Evolutionary conservation across 2,329 filamentous ascomycete species (phyloP), one percentile per base, ranked within the genome.

Genomic region (Monosporascus sp.): DNA sequence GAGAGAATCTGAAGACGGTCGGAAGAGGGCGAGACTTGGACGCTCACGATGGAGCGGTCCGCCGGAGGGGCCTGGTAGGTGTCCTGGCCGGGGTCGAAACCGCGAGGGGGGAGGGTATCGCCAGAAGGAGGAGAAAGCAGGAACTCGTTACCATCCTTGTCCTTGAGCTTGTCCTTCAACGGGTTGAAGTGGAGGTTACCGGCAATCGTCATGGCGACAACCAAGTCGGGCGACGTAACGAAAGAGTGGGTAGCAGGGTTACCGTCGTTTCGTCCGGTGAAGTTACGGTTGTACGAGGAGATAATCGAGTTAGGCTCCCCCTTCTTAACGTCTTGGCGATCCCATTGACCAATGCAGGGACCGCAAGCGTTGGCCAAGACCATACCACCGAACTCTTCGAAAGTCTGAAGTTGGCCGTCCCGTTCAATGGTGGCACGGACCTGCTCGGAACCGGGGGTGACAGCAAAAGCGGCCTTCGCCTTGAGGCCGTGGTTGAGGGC

Each of bases 211-310:
- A 96, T 77, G 62, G 91, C 91, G 51, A 95, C 90, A 44, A 95
- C 91, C 57, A 96, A 79, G 71, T 96, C 91, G 53, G 91, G 91
- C 7, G 91, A 96, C 60, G 91, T 87, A 62, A 96, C 91, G 73
- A 96, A 96, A 54, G 90, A 90, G 80, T 96, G 91, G 50, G 91
- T 96, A 52, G 91, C 91, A 41, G 91, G 91, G 82, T 96, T 97
- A 63, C 90, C 91, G 65, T 96, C 92, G 74, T 97, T 97, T 71
- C 94, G 91, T 62, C 93, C 93, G 57, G 93, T 97, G 81, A 99
- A 97, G 86, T 99, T 97, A 76, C 94, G 91, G 88, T 99, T 99
- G 87, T 97, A 99, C 27, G 94, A 97, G 47, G 92, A 97, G 71
- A 99, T 81, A 73, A 99, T 99, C 7, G 91, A 95, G 86, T 99